These are phyloP conservation scores for Westerdykella aurantiaca DNA, from an alignment of 2,329 filamentous ascomycete genomes.

Conservation along the genomic window DNA sequence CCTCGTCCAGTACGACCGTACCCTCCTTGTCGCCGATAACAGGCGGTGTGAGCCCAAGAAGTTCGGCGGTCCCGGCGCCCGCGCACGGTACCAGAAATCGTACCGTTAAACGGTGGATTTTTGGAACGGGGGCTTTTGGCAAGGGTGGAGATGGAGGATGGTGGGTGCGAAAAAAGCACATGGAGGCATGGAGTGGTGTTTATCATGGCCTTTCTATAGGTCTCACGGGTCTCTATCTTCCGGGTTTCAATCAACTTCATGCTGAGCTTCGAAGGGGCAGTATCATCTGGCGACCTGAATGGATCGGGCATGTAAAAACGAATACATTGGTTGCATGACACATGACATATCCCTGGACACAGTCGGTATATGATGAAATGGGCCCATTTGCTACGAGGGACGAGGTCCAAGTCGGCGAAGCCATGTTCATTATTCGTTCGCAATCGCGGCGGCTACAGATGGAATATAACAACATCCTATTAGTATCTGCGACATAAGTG, in stretches of 20 bases:
- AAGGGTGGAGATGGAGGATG: slow-evolving; percentile 2
- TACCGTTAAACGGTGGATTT: slow-evolving; percentile 69
- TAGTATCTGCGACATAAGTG: no score
- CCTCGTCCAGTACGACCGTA: slow-evolving; percentile 91
- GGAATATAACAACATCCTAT: no score
- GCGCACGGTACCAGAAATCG: slow-evolving; percentile 97
- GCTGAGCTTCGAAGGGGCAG: slow-evolving; percentile 18
- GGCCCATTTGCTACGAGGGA: no score
- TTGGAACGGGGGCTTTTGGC: background rate
- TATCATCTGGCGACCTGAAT: slow-evolving; percentile 16
- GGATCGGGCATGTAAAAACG: slow-evolving; percentile 33
- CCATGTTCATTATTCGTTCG: no score
- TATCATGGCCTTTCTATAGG: slow-evolving; percentile 30
- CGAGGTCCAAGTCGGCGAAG: no score
- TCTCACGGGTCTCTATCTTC: slow-evolving; percentile 28
- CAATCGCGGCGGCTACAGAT: no score
- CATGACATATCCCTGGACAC: slow-evolving; percentile 1
- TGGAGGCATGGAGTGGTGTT: slow-evolving; percentile 32
- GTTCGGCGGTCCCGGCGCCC: slow-evolving; percentile 87
- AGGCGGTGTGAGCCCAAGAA: slow-evolving; percentile 99
- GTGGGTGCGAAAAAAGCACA: slow-evolving; percentile 6
- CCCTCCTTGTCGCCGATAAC: slow-evolving; percentile 98
- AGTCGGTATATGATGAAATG: slow-evolving; percentile 4
- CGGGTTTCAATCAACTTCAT: slow-evolving; percentile 19
- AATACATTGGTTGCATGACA: slow-evolving; percentile 37